Evolutionary conservation across 352 stramenopile species (phyloP).

Genomic region (Globisporangium canariense): DNA sequence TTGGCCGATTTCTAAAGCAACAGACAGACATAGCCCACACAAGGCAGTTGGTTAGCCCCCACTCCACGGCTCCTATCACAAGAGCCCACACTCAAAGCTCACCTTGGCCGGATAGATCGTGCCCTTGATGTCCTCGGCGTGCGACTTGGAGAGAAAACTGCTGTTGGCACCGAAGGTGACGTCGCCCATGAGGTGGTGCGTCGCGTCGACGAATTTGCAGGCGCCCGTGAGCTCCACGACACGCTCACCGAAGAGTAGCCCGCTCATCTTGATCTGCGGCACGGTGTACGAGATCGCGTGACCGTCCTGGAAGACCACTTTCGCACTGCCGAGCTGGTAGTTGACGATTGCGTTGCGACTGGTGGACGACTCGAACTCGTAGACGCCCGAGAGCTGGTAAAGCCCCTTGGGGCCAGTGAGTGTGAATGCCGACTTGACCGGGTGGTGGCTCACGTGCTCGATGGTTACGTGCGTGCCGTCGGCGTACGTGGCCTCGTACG

Average conservation of each 20-base stretch:
- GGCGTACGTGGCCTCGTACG: constrained; percentile 68
- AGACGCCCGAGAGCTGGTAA: constrained; percentile 52
- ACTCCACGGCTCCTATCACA: neutral
- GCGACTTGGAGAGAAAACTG: constrained; percentile 61
- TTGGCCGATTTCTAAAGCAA: constrained; percentile 40
- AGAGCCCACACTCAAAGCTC: neutral
- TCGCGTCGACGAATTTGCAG: constrained; percentile 46
- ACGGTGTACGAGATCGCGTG: constrained; percentile 59
- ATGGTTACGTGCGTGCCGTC: constrained; percentile 67
- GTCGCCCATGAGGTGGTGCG: constrained; percentile 42
- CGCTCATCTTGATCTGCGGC: constrained; percentile 81
- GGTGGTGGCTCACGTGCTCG: constrained; percentile 74
- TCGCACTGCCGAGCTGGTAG: constrained; percentile 43
- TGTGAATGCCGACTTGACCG: constrained; percentile 59
- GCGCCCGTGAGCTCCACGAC: constrained; percentile 62
- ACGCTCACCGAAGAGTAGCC: constrained; percentile 64
- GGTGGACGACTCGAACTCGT: constrained; percentile 72
- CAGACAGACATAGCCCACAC: neutral
- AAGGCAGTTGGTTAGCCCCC: too few relatives aligned
- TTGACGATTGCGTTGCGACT: constrained; percentile 69
- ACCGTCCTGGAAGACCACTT: constrained; percentile 52
- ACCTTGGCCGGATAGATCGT: constrained; percentile 53
- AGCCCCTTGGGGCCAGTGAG: constrained; percentile 42
- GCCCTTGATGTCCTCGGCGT: constrained; percentile 70
- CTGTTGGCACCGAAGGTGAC: constrained; percentile 66